Percentiles rank a stretch among this genome's conserved stretches.
Evolutionary conservation across 768 basidiomycete species (phyloP).

Genomic region (Pleurotus citrinopileatus): DNA sequence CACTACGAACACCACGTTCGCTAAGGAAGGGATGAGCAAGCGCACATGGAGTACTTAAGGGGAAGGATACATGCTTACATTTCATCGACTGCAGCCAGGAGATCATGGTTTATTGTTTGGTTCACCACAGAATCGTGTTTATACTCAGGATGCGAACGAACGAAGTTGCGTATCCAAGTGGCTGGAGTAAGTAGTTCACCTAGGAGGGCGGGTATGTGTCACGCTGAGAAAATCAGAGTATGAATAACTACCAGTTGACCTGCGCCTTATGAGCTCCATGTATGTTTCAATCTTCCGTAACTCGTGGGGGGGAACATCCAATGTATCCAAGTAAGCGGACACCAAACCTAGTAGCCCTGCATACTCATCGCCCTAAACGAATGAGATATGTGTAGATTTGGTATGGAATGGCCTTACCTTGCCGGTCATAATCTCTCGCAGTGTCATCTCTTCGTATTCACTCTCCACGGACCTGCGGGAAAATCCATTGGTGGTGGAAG

Average conservation of each 20-base stretch:
- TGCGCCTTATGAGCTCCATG: constrained; percentile 69
- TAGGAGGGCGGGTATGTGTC: constrained; percentile 23
- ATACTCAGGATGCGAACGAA: constrained; percentile 88
- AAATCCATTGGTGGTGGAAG: constrained; percentile 46
- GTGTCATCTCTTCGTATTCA: constrained; percentile 90
- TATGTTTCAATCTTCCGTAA: constrained; percentile 69
- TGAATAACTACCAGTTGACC: constrained; percentile 69
- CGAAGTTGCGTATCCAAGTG: constrained; percentile 91
- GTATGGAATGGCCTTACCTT: constrained; percentile 47
- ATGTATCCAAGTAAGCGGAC: constrained; percentile 78
- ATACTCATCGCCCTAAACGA: constrained; percentile 53
- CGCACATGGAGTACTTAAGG: neutral
- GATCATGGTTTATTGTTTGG: constrained; percentile 91
- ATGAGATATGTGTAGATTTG: neutral
- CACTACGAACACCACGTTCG: constrained; percentile 64
- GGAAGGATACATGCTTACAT: constrained; percentile 58
- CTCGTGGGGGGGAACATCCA: constrained; percentile 69
- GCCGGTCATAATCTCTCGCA: constrained; percentile 94
- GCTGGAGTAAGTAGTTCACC: constrained; percentile 85
- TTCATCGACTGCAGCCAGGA: constrained; percentile 85
- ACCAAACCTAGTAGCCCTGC: constrained; percentile 83
- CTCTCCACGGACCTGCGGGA: constrained; percentile 54
- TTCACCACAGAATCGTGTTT: constrained; percentile 90
- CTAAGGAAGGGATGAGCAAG: constrained; percentile 30
- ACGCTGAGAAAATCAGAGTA: neutral